phyloP scores from a whole-genome alignment of 768 basidiomycete species.

The Pilatotrama ljubarskyi region DNA sequence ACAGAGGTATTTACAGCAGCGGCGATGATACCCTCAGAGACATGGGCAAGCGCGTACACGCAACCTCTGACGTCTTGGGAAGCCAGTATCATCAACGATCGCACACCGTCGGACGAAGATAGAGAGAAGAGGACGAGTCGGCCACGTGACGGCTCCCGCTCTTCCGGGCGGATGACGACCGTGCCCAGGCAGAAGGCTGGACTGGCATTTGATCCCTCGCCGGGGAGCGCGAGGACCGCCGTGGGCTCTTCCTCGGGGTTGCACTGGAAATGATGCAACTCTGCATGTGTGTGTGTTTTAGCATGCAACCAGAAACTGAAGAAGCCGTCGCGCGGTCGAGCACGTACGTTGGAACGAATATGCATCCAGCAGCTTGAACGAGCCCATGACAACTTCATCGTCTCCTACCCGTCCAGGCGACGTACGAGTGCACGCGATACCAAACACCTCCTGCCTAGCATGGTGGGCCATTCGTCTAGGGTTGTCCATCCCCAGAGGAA shows the following conservation, averaged over 20 bases:
- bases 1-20: conserved; percentile 80
- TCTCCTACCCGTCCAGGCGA: conserved; percentile 58
- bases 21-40: conserved; percentile 49
- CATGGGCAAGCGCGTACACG: conserved; percentile 60
- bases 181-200: conserved; percentile 42
- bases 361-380: conserved; percentile 69
- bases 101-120: conserved; percentile 25
- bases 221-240: conserved; percentile 41
- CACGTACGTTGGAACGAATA: conserved; percentile 52
- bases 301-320: not conserved
- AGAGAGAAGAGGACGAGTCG: conserved; percentile 59
- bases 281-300: conserved; percentile 29
- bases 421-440: conserved; percentile 59
- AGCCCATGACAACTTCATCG: conserved; percentile 46
- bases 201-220: not conserved
- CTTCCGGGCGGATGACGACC: conserved; percentile 31
- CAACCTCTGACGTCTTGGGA: conserved; percentile 58
- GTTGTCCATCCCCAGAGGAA: conserved; percentile 69
- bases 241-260: conserved; percentile 63
- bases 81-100: conserved; percentile 36
- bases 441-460: conserved; percentile 55
- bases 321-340: not conserved
- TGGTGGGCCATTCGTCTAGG: conserved; percentile 70
- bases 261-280: conserved; percentile 48
- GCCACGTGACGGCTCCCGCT: conserved; percentile 46